Conservation (phyloP, 306 rosid genomes). For the Prinsepia uniflora region DNA sequence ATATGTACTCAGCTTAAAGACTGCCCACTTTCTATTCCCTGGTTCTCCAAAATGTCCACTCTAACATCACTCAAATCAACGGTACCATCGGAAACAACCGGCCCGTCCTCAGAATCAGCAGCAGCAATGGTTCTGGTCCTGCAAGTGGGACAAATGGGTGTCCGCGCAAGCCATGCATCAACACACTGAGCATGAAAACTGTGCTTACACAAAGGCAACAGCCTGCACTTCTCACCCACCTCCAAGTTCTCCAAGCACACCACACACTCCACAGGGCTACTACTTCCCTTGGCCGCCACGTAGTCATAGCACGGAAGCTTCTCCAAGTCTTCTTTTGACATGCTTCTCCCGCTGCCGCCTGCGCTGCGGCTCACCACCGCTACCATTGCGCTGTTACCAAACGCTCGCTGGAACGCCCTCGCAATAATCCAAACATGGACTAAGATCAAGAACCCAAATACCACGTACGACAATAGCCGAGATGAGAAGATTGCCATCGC, state of each 20-base stretch:
- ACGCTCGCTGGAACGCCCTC: slow-evolving; percentile 35
- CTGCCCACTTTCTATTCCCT: slow-evolving; percentile 3
- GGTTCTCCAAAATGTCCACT: slow-evolving; percentile 22
- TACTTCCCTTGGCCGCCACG: slow-evolving; percentile 29
- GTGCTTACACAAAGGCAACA: slow-evolving; percentile 54
- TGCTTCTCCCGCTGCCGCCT: slow-evolving; percentile 22
- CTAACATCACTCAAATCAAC: slow-evolving; percentile 17
- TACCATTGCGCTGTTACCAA: slow-evolving; percentile 2
- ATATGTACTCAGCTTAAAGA: neutral
- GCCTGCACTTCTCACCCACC: slow-evolving; percentile 57
- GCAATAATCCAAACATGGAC: slow-evolving; percentile 38
- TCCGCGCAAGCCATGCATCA: slow-evolving; percentile 54
- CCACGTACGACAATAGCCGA: slow-evolving; percentile 33
- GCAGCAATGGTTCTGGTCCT: slow-evolving; percentile 15
- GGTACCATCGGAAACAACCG: neutral
- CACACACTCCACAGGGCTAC: slow-evolving; percentile 52
- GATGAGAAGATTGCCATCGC: slow-evolving; percentile 35
- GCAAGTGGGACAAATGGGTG: slow-evolving; percentile 58
- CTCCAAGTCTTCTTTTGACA: slow-evolving; percentile 47
- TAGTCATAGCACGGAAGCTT: slow-evolving; percentile 65
- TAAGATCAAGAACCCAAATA: slow-evolving; percentile 36
- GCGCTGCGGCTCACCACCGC: neutral
- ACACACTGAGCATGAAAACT: slow-evolving; percentile 62
- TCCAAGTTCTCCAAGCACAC: slow-evolving; percentile 59
- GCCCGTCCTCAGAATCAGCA: slow-evolving; percentile 24